Evolutionary conservation across 495 filamentous ascomycete species (phyloP).

Genomic region (Hypomontagnella monticulosa): DNA sequence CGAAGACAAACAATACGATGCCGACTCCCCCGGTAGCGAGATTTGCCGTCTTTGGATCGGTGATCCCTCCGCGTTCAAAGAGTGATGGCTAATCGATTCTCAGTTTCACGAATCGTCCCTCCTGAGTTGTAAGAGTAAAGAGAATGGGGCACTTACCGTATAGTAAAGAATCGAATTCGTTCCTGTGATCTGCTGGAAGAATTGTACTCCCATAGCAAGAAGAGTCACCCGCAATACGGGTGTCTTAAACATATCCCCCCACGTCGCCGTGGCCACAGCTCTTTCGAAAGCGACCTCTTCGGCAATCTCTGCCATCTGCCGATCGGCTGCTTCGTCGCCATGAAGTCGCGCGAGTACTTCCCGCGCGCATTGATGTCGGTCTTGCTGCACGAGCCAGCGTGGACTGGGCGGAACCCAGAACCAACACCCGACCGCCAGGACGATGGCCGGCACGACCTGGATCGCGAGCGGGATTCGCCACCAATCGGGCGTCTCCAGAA

Average conservation of each 20-base stretch:
- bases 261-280: conserved; percentile 21
- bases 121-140: not conserved
- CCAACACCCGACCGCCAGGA: conserved; percentile 56
- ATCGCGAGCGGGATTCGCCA: conserved; percentile 66
- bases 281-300: conserved; percentile 46
- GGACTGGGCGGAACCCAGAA: conserved; percentile 63
- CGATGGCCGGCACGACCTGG: conserved; percentile 52
- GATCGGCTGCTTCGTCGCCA: conserved; percentile 45
- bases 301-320: conserved; percentile 60
- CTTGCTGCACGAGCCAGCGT: conserved; percentile 63
- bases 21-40: conserved; percentile 41
- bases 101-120: not conserved
- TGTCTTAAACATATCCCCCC: conserved; percentile 39
- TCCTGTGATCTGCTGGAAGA: conserved; percentile 41
- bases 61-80: conserved; percentile 41
- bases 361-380: conserved; percentile 54
- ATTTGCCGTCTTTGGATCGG: conserved; percentile 36
- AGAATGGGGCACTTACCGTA: conserved; percentile 9
- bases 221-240: conserved; percentile 44
- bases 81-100: conserved; percentile 25
- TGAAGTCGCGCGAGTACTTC: conserved; percentile 61
- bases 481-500: conserved; percentile 49
- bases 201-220: conserved; percentile 41
- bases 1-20: conserved; percentile 36
- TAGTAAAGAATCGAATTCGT: conserved; percentile 45